Percentiles rank a stretch among this genome's conserved stretches.
Evolutionary conservation across 345 rosid genomes (phyloP).

Genomic region (Eucalyptus cladocalyx): DNA sequence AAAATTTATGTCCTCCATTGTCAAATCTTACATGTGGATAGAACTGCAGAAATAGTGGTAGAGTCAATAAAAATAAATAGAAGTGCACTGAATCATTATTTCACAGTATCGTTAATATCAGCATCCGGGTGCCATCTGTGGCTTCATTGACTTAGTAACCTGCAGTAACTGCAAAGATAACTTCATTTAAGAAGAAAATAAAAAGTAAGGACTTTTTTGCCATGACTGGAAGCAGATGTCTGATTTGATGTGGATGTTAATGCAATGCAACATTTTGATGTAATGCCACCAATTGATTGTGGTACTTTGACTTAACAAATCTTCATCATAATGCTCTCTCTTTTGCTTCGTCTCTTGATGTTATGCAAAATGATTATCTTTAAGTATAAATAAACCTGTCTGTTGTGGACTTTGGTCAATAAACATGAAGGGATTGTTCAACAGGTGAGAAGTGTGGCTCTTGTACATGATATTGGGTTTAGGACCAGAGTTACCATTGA

Average conservation of each 20-base stretch:
- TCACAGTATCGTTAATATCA: not conserved
- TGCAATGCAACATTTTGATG: not conserved
- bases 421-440: not conserved
- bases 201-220: not conserved
- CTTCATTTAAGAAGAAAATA: not conserved
- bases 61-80: not conserved
- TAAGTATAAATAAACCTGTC: not conserved
- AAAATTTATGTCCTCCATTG: not conserved
- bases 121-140: not conserved
- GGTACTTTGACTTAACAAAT: not conserved
- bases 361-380: not conserved
- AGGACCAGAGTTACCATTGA: slow-evolving; percentile 53
- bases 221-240: not conserved
- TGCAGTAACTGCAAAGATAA: not conserved
- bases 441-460: slow-evolving; percentile 60
- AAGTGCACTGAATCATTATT: not conserved
- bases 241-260: not conserved
- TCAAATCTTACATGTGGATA: not conserved
- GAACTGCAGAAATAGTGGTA: not conserved
- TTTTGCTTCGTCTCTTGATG: not conserved
- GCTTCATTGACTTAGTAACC: not conserved
- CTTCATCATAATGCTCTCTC: not conserved
- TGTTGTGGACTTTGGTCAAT: not conserved
- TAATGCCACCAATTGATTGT: not conserved
- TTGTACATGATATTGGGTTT: slow-evolving; percentile 54